Conservation (phyloP, 2,329 filamentous ascomycete species). For the Mariannaea sp. region DNA sequence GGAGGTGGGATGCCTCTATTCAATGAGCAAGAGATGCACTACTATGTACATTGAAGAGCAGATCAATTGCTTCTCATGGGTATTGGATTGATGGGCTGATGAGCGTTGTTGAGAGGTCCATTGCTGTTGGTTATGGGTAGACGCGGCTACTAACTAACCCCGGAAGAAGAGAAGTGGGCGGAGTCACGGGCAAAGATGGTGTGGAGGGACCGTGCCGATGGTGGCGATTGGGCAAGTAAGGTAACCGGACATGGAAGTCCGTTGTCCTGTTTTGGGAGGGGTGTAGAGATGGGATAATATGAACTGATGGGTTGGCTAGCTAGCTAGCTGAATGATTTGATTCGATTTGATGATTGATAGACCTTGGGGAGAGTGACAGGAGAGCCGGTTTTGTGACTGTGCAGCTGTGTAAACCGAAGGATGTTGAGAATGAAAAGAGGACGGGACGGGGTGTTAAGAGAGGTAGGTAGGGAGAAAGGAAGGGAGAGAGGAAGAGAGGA, state of each 20-base stretch:
- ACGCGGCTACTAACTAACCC: slow-evolving; percentile 26
- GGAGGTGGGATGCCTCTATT: slow-evolving; percentile 24
- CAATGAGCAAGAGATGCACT: too few relatives aligned
- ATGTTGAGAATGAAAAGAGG: slow-evolving; percentile 5
- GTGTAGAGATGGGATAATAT: slow-evolving; percentile 17
- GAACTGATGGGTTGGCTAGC: neutral
- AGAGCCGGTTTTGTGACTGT: slow-evolving; percentile 6
- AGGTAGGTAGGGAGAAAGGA: too few relatives aligned
- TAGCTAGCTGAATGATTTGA: too few relatives aligned
- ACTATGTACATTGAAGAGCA: slow-evolving; percentile 22
- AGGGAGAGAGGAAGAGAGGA: too few relatives aligned
- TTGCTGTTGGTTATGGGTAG: slow-evolving; percentile 22
- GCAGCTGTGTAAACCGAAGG: neutral
- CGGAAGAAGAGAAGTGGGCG: slow-evolving; percentile 18
- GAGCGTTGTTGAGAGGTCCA: slow-evolving; percentile 19
- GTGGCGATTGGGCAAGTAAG: slow-evolving; percentile 27
- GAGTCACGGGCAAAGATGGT: slow-evolving; percentile 24
- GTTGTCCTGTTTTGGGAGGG: too few relatives aligned
- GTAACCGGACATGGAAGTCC: slow-evolving; percentile 36
- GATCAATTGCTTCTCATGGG: slow-evolving; percentile 26
- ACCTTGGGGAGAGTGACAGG: slow-evolving; percentile 2
- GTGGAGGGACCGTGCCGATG: slow-evolving; percentile 20
- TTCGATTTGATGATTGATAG: too few relatives aligned
- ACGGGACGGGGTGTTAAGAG: too few relatives aligned
- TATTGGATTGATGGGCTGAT: slow-evolving; percentile 14